A percentile compares a stretch with the other conserved stretches of the same genome.
Conservation (phyloP, 108 stramenopile species). For the Cyclostephanos tholiformis region DNA sequence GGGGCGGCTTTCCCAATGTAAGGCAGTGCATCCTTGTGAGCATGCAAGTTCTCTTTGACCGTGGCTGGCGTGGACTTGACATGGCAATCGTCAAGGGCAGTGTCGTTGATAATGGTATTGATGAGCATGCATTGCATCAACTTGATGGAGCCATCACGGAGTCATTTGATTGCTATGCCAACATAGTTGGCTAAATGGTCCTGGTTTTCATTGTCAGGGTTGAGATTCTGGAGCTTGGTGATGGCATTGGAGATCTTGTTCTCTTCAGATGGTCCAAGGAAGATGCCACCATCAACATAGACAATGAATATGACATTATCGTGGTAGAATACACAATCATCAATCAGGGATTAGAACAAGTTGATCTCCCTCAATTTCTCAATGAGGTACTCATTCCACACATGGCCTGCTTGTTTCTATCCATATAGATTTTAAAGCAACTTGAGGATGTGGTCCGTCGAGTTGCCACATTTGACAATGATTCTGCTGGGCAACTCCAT, state of each 20-base stretch:
- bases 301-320: constrained; percentile 40
- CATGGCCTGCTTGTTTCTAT: too few species aligned
- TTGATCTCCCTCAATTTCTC: constrained; percentile 36
- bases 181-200: constrained; percentile 48
- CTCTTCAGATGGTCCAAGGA: neutral
- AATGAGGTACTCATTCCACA: too few species aligned
- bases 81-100: neutral
- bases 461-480: neutral
- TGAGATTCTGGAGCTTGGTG: constrained; percentile 31
- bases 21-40: neutral
- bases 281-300: constrained; percentile 27
- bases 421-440: constrained; percentile 30
- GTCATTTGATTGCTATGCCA: constrained; percentile 38
- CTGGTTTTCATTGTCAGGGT: constrained; percentile 26
- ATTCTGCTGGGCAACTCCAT: constrained; percentile 57
- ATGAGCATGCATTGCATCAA: constrained; percentile 53
- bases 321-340: constrained; percentile 55
- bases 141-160: constrained; percentile 31
- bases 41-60: neutral
- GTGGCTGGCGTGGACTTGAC: neutral
- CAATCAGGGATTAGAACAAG: constrained; percentile 38
- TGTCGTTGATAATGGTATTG: constrained; percentile 32
- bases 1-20: constrained; percentile 17
- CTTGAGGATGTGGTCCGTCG: constrained; percentile 43
- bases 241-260: neutral